These are phyloP conservation scores for Coemansia sp. DNA, from an alignment of 192 early-diverging fungal genomes.

Conservation along the genomic window DNA sequence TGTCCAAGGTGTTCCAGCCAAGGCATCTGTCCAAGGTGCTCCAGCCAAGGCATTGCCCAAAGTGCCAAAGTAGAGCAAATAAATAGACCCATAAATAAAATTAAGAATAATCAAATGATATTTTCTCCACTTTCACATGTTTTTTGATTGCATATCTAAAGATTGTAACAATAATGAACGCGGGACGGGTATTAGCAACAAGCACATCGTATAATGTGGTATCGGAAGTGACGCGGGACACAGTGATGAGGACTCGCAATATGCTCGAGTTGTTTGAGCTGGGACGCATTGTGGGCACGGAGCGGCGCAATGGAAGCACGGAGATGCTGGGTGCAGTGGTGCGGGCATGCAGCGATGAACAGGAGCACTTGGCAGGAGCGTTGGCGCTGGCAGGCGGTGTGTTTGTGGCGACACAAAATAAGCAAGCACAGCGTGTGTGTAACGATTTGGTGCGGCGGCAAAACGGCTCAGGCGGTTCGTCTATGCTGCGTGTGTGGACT, in stretches of 20 bases:
- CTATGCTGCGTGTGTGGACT: slow-evolving; percentile 2
- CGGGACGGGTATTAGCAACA: slow-evolving; percentile 25
- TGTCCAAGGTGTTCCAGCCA: background rate
- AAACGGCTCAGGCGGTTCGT: background rate
- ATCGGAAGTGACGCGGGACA: slow-evolving; percentile 29
- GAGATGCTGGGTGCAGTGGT: background rate
- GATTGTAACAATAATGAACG: slow-evolving; percentile 5
- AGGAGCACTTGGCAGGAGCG: background rate
- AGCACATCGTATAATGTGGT: slow-evolving; percentile 20
- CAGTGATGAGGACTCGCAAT: background rate
- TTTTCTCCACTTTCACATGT: slow-evolving; percentile 1
- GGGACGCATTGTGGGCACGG: background rate
- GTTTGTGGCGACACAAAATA: slow-evolving; percentile 3
- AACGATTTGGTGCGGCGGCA: background rate
- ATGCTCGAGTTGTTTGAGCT: background rate
- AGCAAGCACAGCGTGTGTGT: background rate
- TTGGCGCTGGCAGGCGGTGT: slow-evolving; percentile 30
- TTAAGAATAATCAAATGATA: background rate
- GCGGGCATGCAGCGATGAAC: background rate
- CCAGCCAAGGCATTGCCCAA: background rate
- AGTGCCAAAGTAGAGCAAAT: background rate
- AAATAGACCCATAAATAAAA: background rate
- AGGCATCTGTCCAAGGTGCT: background rate
- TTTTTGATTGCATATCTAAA: background rate
- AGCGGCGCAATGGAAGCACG: background rate